Evolutionary conservation across 805 yeast genomes (phyloP), one percentile per base, ranked within the genome.

Genomic region (Hanseniaspora pseudoguilliermondii): DNA sequence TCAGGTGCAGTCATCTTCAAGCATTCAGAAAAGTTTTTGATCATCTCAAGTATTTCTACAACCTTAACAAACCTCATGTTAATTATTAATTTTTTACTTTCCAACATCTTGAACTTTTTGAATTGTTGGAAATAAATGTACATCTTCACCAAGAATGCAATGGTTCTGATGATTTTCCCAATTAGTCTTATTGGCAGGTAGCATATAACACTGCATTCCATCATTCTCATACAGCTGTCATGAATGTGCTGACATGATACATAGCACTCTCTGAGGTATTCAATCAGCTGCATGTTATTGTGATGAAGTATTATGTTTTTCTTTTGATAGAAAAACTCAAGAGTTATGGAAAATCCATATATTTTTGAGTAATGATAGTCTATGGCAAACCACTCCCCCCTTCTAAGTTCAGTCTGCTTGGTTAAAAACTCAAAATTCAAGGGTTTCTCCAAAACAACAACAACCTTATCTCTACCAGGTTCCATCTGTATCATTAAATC

Each of bases 151-250:
- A 91, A 77, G 65, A 89, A 90, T 2, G 96, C 93, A 13, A 88
- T 88, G 0, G 96, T 86, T 62, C 91, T 80, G 21, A 90, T 89
- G 29, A 88, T 81, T 53, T 95, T 75, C 0, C 86, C 84, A 7
- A 85, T 82, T 95, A 96, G 89, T 59, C 96, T 73, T n/a, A 88
- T 89, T 1, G 97, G 96, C 82, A 89, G 87, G 64, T 76, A 84
- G 57, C 81, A 74, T 54, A 88, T 70, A 73, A 83, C 70, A 57
- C 77, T 79, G 57, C 84, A 69, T 59, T 74, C 74, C 62, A 83
- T 86, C 6, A 88, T 81, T 35, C 58, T 38, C 6, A 39, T 18
- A 46, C 55, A 44, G 34, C 55, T 52, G 16, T 38, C 55, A 36
- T 44, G 49, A 13, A 52, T 52, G 15, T 44, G 46, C 32, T 52